phyloP scores from a whole-genome alignment of 2,329 filamentous ascomycete species.

The Pseudogymnoascus sp. region DNA sequence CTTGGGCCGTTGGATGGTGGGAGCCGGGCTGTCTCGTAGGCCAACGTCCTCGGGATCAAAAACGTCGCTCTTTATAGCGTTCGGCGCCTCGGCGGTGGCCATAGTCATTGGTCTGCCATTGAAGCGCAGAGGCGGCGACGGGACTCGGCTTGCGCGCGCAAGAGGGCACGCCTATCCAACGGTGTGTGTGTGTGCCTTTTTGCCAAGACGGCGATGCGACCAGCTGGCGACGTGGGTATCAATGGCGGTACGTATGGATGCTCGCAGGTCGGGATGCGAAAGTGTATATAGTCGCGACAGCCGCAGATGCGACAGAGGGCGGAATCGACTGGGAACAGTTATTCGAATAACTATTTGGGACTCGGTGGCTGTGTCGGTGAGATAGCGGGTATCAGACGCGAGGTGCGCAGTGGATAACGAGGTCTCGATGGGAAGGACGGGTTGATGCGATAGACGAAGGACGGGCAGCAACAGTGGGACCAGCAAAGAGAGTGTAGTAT shows the following conservation, averaged over 20 bases:
- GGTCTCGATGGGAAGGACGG: neutral
- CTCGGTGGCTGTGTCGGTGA: neutral
- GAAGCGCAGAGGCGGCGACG: neutral
- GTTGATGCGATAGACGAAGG: neutral
- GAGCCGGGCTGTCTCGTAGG: constrained; percentile 35
- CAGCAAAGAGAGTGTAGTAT: neutral
- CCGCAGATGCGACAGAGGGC: neutral
- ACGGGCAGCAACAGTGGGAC: neutral
- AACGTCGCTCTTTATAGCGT: constrained; percentile 27
- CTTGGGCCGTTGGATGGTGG: constrained; percentile 37
- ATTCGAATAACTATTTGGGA: neutral
- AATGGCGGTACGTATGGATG: neutral
- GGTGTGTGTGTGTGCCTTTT: neutral
- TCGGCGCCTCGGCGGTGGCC: constrained; percentile 21
- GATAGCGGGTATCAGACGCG: neutral
- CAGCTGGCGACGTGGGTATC: neutral
- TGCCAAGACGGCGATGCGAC: neutral
- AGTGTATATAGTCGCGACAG: neutral
- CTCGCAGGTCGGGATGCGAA: neutral
- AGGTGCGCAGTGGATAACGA: neutral
- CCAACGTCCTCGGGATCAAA: constrained; percentile 45
- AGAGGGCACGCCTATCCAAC: neutral
- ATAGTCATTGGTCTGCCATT: constrained; percentile 25
- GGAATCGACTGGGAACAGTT: neutral
- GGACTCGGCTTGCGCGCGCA: neutral